Evolutionary conservation across 2,329 filamentous ascomycete genomes (phyloP).

Genomic region (Xylaria digitata): DNA sequence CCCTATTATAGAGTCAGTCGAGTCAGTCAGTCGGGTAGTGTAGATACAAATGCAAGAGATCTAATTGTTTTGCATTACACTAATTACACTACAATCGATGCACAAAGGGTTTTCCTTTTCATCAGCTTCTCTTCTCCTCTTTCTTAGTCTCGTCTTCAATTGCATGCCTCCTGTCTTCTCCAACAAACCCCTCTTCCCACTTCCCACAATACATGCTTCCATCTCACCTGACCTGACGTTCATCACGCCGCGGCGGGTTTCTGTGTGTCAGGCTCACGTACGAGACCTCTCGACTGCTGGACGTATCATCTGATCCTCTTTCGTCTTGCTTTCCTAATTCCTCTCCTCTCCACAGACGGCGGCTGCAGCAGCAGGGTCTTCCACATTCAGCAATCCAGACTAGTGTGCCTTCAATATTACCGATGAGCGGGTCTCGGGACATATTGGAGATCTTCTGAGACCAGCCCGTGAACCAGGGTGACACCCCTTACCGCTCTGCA

Average conservation of each 20-base stretch:
- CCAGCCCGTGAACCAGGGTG: constrained; percentile 24
- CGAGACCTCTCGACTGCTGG: background rate
- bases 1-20: too few species aligned
- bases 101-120: constrained; percentile 6
- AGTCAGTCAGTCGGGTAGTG: background rate
- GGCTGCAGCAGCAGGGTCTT: constrained; percentile 28
- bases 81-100: constrained; percentile 10
- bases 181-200: constrained; percentile 10
- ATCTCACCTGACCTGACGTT: constrained; percentile 34
- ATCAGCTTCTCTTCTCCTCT: background rate
- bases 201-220: background rate
- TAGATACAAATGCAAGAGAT: background rate
- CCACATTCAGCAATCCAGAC: constrained; percentile 2
- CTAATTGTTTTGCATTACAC: too few species aligned
- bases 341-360: constrained; percentile 31
- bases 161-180: constrained; percentile 17
- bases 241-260: constrained; percentile 9
- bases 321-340: constrained; percentile 10
- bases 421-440: constrained; percentile 33
- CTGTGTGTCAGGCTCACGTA: constrained; percentile 20
- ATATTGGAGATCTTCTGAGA: constrained; percentile 32
- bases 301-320: constrained; percentile 31
- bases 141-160: constrained; percentile 32
- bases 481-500: constrained; percentile 7
- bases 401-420: constrained; percentile 5